Conservation (phyloP, 768 basidiomycete genomes). For the Hericium coralloides region DNA sequence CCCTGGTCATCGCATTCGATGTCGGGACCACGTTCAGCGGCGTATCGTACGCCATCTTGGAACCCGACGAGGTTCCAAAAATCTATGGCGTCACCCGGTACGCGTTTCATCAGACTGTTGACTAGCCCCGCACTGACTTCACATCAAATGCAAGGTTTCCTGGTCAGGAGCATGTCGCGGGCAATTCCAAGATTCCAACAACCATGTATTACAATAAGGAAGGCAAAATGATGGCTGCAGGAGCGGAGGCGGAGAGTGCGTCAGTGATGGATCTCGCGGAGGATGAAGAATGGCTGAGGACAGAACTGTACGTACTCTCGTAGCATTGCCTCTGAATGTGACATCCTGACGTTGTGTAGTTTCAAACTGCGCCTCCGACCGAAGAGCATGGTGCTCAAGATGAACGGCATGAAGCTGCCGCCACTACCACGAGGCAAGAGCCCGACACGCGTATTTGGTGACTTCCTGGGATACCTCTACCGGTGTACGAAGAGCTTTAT, state of each 20-base stretch:
- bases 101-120: conserved; percentile 14
- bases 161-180: conserved; percentile 79
- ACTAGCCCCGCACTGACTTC: too few species aligned
- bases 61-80: conserved; percentile 73
- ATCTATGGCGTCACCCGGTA: conserved; percentile 76
- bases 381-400: conserved; percentile 68
- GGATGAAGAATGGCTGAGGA: conserved; percentile 70
- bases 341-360: conserved; percentile 24
- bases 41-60: conserved; percentile 75
- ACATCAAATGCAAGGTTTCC: conserved; percentile 44
- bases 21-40: conserved; percentile 81
- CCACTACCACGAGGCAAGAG: conserved; percentile 58
- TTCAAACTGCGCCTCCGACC: conserved; percentile 78
- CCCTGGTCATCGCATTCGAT: conserved; percentile 72
- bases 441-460: conserved; percentile 69
- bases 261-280: conserved; percentile 55
- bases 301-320: conserved; percentile 50
- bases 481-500: conserved; percentile 69
- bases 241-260: conserved; percentile 66
- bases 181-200: conserved; percentile 78
- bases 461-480: conserved; percentile 70
- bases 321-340: neutral
- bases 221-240: conserved; percentile 61
- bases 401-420: conserved; percentile 77
- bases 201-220: conserved; percentile 63